phyloP scores from a whole-genome alignment of 495 filamentous ascomycete species.

The Talaromyces liani region DNA sequence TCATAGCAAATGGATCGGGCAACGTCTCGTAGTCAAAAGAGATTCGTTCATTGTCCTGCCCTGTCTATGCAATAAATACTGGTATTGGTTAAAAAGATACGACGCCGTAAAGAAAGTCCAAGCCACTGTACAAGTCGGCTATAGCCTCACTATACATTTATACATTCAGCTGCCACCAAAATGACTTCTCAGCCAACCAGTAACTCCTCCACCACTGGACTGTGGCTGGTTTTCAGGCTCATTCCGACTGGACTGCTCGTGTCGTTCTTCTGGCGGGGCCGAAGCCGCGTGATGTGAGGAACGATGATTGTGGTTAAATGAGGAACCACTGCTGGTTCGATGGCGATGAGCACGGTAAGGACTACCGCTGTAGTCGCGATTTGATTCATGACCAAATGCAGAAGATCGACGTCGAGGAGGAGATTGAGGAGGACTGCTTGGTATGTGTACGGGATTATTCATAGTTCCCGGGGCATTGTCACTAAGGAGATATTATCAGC shows the following conservation, averaged over 20 bases:
- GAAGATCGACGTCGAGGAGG: neutral
- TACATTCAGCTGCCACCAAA: slow-evolving; percentile 22
- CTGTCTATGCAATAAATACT: neutral
- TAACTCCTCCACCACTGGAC: slow-evolving; percentile 21
- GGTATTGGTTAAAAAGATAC: neutral
- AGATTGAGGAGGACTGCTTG: slow-evolving; percentile 20
- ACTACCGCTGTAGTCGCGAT: neutral
- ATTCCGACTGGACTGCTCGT: slow-evolving; percentile 17
- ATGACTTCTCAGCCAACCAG: slow-evolving; percentile 31
- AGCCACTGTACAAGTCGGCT: neutral
- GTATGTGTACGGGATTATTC: slow-evolving; percentile 23
- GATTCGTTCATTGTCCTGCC: neutral
- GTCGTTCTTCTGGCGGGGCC: slow-evolving; percentile 8
- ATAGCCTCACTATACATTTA: neutral
- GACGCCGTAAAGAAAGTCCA: neutral
- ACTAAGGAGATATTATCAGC: slow-evolving; percentile 11
- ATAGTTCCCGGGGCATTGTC: slow-evolving; percentile 20
- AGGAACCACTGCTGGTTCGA: neutral
- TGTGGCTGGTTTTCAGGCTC: slow-evolving; percentile 9
- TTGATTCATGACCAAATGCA: neutral
- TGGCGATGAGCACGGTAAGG: neutral
- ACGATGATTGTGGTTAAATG: neutral
- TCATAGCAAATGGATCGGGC: neutral
- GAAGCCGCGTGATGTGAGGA: neutral
- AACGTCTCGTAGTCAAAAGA: neutral